Base-by-base conservation (phyloP, 805 yeast species). In the Cyberlindnera subsufficiens region DNA sequence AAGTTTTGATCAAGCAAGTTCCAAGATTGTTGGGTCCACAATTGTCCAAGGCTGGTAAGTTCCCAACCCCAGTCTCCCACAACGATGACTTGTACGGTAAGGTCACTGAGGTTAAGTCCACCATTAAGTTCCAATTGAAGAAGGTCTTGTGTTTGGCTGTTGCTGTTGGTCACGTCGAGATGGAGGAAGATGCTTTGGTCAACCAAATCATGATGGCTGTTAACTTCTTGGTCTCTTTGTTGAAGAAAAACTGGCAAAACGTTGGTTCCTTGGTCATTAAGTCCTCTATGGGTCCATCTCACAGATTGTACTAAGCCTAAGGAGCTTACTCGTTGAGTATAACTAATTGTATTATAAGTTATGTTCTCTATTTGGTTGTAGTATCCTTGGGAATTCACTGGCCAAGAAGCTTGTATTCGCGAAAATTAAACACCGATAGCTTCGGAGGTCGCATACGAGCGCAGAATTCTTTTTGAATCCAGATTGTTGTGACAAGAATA, bases 241-340 rank as follows among this genome's bases (percentile, higher is more conserved):
- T 93, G 74, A 93, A 93, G 96, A 93, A 93, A 91, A 88, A 93
- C 96, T 93, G 99, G 99, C 99, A 93, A 83, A 93, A 93, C 78
- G 97, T 93, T 70, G 99, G 99, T 67, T 93, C 99, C 68, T 79
- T 93, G 74, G 97, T 90, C 70, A 84, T 93, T 80, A 93, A 93
- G 82, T 88, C 96, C 55, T 81, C 98, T 75, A 93, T 93, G 99
- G 99, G 99, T 78, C 99, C 98, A 72, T 86, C 98, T 71, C 88
- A 82, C 95, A 90, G 98, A 86, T 83, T 93, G 73, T 93, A 93
- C 93, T 93, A 90, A 77, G 68, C 63, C 59, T 33, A 14, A 31
- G 38, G 46, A 34, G 36, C 16, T 15, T 32, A 5, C 32, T 30
- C 32, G 13, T 30, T n/a, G 32, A 22, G 11, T 22, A 11, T 22